Evolutionary conservation across 2,329 filamentous ascomycete genomes (phyloP), one percentile per base, ranked within the genome.

Genomic region (Ramichloridium luteum): DNA sequence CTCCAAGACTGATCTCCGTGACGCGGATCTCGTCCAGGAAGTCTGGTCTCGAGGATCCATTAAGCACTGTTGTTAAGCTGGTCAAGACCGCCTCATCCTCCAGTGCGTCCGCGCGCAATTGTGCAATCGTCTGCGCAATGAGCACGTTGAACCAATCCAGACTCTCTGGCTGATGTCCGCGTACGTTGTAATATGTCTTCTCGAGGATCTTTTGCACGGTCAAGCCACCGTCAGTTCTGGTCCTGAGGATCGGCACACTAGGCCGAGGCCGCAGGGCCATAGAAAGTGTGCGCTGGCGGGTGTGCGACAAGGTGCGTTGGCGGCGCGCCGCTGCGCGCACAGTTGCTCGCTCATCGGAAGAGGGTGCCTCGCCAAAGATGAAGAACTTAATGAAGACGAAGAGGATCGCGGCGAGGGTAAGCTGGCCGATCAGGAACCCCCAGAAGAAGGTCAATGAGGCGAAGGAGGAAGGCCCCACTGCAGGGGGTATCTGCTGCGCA

Each of bases 321-420:
- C 77, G 74, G 15, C 82, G 74, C 45, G 84, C 77, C 8, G 78
- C 77, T 36, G 80, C 82, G 44, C 80, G 74, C 26, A 80, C 64
- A 5, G 82, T 69, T 9, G 84, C 82, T 13, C 80, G 82, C 33
- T 79, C 75, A 41, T 93, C 85, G 39, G 84, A 70, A 2, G 81
- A 84, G 1, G 85, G 84, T 4, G 84, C 76, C 53, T 96, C 90
- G 47, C 90, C 90, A 54, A 98, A 96, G 53, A 98, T 96, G 71
- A 98, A 98, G 72, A 94, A 98, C 56, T 93, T 93, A 59, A 98
- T 96, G 61, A 98, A 96, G 45, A 80, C 83, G 43, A 85, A 86
- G 39, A 98, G 74, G 23, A 98, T 69, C 14, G 96, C 64, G 10
- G 93, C 82, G 27, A 98, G 81, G 2, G 85, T 93, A 31, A 98